Evolutionary conservation across 495 filamentous ascomycete species (phyloP).

Genomic region (Penicillium odoratum): DNA sequence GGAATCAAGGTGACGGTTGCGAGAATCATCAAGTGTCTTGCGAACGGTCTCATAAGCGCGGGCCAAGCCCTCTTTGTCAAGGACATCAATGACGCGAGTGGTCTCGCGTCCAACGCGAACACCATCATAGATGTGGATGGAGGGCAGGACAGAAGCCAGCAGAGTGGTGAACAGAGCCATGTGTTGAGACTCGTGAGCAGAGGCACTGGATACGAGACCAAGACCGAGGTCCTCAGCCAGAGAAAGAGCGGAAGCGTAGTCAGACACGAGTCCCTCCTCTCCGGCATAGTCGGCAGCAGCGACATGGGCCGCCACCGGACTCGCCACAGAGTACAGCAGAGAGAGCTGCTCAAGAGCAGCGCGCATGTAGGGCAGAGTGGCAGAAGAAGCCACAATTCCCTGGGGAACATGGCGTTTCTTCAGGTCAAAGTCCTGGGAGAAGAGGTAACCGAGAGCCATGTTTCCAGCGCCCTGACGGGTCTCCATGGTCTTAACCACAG

Average conservation of each 20-base stretch:
- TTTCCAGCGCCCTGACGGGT: constrained; percentile 86
- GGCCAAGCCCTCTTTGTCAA: constrained; percentile 70
- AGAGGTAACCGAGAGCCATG: constrained; percentile 94
- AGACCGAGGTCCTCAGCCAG: constrained; percentile 90
- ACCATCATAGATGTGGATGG: constrained; percentile 91
- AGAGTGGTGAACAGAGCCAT: constrained; percentile 90
- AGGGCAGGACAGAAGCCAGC: constrained; percentile 74
- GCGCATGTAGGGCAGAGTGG: constrained; percentile 77
- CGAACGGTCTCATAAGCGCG: constrained; percentile 69
- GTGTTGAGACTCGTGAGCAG: constrained; percentile 88
- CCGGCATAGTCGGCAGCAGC: constrained; percentile 87
- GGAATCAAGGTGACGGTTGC: constrained; percentile 69
- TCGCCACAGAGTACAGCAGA: constrained; percentile 83
- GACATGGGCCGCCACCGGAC: constrained; percentile 88
- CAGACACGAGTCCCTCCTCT: constrained; percentile 73
- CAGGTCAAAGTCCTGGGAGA: constrained; percentile 91
- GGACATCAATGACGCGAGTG: constrained; percentile 77
- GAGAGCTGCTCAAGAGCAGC: constrained; percentile 86
- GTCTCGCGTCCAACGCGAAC: constrained; percentile 84
- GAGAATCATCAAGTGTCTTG: constrained; percentile 54
- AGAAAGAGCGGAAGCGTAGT: constrained; percentile 79
- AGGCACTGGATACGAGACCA: constrained; percentile 80
- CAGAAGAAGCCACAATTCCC: constrained; percentile 80
- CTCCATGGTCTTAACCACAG: constrained; percentile 76
- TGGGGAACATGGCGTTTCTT: constrained; percentile 90